Evolutionary conservation across 371 early-diverging fungal genomes (phyloP).

Genomic region (Choanephora cucurbitarum): DNA sequence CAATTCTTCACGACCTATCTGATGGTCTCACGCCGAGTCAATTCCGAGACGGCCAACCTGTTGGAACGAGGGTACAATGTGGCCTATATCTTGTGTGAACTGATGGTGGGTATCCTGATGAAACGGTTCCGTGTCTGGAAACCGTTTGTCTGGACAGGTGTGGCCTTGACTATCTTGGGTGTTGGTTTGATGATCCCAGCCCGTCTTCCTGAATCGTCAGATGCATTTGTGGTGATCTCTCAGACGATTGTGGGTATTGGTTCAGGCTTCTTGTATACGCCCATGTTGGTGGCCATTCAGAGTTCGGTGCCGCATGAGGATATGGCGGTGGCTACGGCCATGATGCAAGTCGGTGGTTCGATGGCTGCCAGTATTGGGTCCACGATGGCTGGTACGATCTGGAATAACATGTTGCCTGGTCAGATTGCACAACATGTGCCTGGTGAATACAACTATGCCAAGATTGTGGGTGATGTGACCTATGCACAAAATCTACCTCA

Average conservation of each 20-base stretch:
- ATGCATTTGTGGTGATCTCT: slow-evolving; percentile 34
- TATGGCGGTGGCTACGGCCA: slow-evolving; percentile 36
- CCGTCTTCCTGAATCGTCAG: slow-evolving; percentile 33
- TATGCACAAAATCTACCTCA: slow-evolving; percentile 29
- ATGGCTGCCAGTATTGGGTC: slow-evolving; percentile 38
- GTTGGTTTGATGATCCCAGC: slow-evolving; percentile 49
- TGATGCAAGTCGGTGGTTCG: slow-evolving; percentile 38
- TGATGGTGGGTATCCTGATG: slow-evolving; percentile 40
- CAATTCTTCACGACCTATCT: slow-evolving; percentile 45
- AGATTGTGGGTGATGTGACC: slow-evolving; percentile 29
- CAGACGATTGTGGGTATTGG: slow-evolving; percentile 47
- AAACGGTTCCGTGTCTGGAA: slow-evolving; percentile 43
- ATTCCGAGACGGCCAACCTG: slow-evolving; percentile 25
- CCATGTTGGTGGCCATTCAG: slow-evolving; percentile 38
- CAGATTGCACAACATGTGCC: slow-evolving; percentile 35
- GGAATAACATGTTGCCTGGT: slow-evolving; percentile 41
- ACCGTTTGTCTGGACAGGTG: slow-evolving; percentile 56
- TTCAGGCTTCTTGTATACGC: slow-evolving; percentile 37
- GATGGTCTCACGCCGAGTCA: slow-evolving; percentile 43
- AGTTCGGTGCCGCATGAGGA: slow-evolving; percentile 35
- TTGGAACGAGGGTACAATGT: slow-evolving; percentile 44
- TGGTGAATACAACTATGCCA: slow-evolving; percentile 31
- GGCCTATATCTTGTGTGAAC: slow-evolving; percentile 30
- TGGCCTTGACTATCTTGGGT: slow-evolving; percentile 56
- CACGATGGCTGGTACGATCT: slow-evolving; percentile 41